phyloP scores from a whole-genome alignment of 805 yeast genomes.

The Yarrowia sp. region DNA sequence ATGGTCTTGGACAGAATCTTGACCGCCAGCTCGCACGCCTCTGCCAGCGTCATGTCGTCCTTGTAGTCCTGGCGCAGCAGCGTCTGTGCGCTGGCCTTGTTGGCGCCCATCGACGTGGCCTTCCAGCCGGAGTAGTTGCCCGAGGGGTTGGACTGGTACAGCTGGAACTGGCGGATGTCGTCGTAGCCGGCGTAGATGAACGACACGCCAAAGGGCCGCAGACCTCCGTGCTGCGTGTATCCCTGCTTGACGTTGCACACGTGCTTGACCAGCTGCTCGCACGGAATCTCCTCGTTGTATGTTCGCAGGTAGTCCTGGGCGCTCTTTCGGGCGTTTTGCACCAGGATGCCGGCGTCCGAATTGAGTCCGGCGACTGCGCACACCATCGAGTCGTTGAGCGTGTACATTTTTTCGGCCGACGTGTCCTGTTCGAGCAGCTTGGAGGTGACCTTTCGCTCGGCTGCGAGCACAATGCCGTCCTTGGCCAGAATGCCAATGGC shows the following conservation, averaged over 20 bases:
- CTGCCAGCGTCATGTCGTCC: slow-evolving; percentile 68
- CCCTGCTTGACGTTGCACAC: slow-evolving; percentile 96
- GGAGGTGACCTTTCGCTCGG: slow-evolving; percentile 93
- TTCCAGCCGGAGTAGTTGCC: slow-evolving; percentile 99
- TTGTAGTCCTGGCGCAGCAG: slow-evolving; percentile 93
- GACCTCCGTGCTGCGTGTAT: slow-evolving; percentile 97
- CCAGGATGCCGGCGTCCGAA: slow-evolving; percentile 92
- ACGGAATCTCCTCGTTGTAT: slow-evolving; percentile 93
- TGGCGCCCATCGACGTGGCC: slow-evolving; percentile 96
- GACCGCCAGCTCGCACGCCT: slow-evolving; percentile 85
- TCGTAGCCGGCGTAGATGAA: slow-evolving; percentile 96
- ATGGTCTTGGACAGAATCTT: slow-evolving; percentile 93
- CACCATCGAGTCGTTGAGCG: slow-evolving; percentile 78
- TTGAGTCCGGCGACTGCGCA: slow-evolving; percentile 99
- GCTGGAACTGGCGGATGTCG: slow-evolving; percentile 85
- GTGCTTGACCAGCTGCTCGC: slow-evolving; percentile 84
- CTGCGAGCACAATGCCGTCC: slow-evolving; percentile 94
- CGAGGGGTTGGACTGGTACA: slow-evolving; percentile 94
- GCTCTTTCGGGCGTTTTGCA: slow-evolving; percentile 80
- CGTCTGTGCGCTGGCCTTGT: slow-evolving; percentile 95
- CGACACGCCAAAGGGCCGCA: slow-evolving; percentile 97
- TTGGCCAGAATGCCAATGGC: slow-evolving; percentile 77
- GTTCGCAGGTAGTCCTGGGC: slow-evolving; percentile 87
- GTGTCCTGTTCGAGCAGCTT: slow-evolving; percentile 93
- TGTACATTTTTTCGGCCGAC: slow-evolving; percentile 89